These are phyloP conservation scores for Chamaecyparis obtusa DNA, from an alignment of 75 land plant species.

Conservation along the genomic window DNA sequence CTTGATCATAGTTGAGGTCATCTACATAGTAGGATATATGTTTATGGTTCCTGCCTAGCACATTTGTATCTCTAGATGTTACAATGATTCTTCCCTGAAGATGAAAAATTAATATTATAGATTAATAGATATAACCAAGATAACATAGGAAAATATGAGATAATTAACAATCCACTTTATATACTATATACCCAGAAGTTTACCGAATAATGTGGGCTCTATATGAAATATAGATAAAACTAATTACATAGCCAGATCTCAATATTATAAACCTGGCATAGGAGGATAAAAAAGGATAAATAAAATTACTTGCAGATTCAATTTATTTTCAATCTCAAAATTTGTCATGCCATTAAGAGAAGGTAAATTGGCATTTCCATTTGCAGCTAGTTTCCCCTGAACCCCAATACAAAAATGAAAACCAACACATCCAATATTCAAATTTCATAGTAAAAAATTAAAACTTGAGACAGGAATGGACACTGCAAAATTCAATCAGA, in stretches of 20 bases:
- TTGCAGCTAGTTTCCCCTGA: conserved; percentile 57
- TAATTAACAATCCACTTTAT: neutral
- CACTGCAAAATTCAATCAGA: neutral
- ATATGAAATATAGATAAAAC: neutral
- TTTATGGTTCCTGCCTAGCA: neutral
- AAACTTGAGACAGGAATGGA: neutral
- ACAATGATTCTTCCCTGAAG: conserved; percentile 10
- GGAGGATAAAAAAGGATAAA: neutral
- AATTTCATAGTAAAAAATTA: neutral
- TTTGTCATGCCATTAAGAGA: conserved; percentile 67
- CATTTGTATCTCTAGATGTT: conserved; percentile 11
- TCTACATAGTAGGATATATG: conserved; percentile 4
- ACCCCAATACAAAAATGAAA: conserved; percentile 12
- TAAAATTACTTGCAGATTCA: conserved; percentile 25
- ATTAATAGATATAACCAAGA: no score
- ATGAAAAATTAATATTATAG: no score
- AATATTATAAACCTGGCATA: neutral
- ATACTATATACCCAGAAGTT: no score
- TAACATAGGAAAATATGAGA: neutral
- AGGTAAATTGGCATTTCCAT: conserved; percentile 49
- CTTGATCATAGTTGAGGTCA: neutral
- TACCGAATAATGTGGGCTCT: no score
- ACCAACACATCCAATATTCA: neutral
- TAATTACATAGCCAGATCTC: neutral
- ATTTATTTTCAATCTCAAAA: conserved; percentile 54